phyloP scores from a whole-genome alignment of 116 monocot species.

The Zostera marina region DNA sequence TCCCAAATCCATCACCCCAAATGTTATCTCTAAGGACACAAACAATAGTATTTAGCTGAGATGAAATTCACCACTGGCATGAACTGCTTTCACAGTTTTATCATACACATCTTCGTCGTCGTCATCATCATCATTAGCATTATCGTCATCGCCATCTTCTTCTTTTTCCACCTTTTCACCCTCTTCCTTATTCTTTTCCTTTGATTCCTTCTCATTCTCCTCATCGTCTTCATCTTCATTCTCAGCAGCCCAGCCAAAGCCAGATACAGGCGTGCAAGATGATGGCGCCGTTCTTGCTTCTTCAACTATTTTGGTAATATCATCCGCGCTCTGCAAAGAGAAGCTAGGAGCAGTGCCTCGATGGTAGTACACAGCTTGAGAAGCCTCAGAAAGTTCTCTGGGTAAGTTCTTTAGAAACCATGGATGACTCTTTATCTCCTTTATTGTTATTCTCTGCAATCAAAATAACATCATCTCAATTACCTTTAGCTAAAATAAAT shows the following conservation, averaged over 20 bases:
- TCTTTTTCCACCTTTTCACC: background rate
- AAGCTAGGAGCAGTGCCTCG: background rate
- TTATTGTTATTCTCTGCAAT: conserved; percentile 65
- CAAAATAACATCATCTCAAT: background rate
- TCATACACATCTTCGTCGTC: conserved; percentile 28
- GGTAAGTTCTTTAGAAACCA: conserved; percentile 90
- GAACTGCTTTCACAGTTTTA: conserved; percentile 50
- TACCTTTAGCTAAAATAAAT: background rate
- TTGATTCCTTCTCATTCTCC: background rate
- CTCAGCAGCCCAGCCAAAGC: conserved; percentile 38
- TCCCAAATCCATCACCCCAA: too few species aligned
- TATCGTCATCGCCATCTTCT: background rate
- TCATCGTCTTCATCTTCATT: conserved; percentile 37
- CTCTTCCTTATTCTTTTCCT: background rate
- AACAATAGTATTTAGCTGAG: conserved; percentile 2
- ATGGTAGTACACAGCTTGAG: background rate
- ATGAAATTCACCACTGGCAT: conserved; percentile 53
- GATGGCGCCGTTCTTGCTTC: conserved; percentile 51
- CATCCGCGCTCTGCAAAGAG: conserved; percentile 43
- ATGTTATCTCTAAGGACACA: too few species aligned
- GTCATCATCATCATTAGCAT: conserved; percentile 42
- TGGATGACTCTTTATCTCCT: conserved; percentile 55
- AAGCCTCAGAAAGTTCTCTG: conserved; percentile 28
- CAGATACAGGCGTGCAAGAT: conserved; percentile 19
- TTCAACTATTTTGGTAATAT: conserved; percentile 48